A percentile compares a stretch with the other conserved stretches of the same genome.
phyloP scores from a whole-genome alignment of 768 basidiomycete genomes.

The Lactarius hatsudake region DNA sequence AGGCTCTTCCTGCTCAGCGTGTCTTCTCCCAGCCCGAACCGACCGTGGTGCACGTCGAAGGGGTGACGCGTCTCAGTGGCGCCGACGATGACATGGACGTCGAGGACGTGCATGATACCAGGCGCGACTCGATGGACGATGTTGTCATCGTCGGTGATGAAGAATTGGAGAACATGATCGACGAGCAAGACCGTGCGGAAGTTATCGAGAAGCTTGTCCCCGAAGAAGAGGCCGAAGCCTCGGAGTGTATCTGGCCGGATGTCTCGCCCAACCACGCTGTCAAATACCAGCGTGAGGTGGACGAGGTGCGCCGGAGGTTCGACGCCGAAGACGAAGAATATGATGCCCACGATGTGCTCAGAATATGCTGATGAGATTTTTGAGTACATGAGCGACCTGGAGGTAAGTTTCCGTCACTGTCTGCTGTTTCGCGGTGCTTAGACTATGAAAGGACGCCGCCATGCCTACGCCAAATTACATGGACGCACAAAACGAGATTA shows the following conservation, averaged over 20 bases:
- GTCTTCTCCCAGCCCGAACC: constrained; percentile 41
- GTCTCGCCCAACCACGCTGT: constrained; percentile 58
- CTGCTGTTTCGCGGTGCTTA: constrained; percentile 27
- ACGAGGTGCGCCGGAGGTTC: constrained; percentile 58
- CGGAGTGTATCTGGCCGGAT: constrained; percentile 61
- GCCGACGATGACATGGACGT: constrained; percentile 59
- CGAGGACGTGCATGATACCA: constrained; percentile 39
- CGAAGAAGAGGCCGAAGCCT: constrained; percentile 21
- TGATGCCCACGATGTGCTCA: constrained; percentile 94
- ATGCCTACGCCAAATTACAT: constrained; percentile 96
- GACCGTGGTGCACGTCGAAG: constrained; percentile 37
- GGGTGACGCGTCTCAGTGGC: constrained; percentile 16
- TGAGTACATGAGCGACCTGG: constrained; percentile 89
- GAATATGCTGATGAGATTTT: constrained; percentile 99
- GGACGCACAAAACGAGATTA: constrained; percentile 88
- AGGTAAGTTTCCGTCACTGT: constrained; percentile 50
- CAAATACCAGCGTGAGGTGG: constrained; percentile 59
- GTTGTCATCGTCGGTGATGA: constrained; percentile 46
- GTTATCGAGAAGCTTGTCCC: constrained; percentile 43
- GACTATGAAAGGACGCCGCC: constrained; percentile 57
- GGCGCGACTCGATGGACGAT: constrained; percentile 43
- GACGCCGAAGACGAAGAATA: constrained; percentile 71
- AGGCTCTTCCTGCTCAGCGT: constrained; percentile 40
- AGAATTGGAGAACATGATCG: constrained; percentile 66
- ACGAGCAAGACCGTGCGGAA: constrained; percentile 43